Conservation (phyloP, 768 basidiomycete species). For the Russula compacta region DNA sequence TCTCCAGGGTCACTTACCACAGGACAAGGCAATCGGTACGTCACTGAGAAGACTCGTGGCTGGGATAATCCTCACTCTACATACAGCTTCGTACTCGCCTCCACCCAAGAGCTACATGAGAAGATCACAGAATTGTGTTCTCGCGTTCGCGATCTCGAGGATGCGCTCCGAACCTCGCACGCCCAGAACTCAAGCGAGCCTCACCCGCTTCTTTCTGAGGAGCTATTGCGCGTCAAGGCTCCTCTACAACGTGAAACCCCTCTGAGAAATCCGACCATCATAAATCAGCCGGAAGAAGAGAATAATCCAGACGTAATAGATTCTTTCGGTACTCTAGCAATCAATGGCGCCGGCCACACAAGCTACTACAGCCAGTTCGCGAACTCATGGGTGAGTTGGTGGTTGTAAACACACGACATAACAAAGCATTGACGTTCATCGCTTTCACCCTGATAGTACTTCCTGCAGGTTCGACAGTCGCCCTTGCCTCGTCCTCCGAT, state of each 20-base stretch:
- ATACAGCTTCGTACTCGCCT: conserved; percentile 67
- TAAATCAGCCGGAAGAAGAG: conserved; percentile 42
- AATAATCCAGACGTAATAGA: conserved; percentile 67
- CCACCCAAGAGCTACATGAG: conserved; percentile 73
- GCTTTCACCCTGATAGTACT: conserved; percentile 40
- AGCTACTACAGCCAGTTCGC: conserved; percentile 73
- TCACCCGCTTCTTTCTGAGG: conserved; percentile 63
- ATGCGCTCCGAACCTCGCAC: conserved; percentile 54
- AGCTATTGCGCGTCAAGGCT: conserved; percentile 65
- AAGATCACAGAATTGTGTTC: conserved; percentile 67
- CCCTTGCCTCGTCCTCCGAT: conserved; percentile 3
- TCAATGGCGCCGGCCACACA: conserved; percentile 60
- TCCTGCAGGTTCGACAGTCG: conserved; percentile 50
- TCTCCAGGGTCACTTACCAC: conserved; percentile 65
- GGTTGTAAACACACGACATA: background rate
- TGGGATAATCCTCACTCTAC: conserved; percentile 4
- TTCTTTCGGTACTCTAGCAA: conserved; percentile 72
- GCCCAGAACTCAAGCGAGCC: conserved; percentile 45
- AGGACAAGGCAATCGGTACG: conserved; percentile 71
- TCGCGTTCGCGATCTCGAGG: conserved; percentile 71
- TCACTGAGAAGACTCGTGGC: conserved; percentile 5
- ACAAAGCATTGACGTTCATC: conserved; percentile 14
- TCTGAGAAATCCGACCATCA: conserved; percentile 24
- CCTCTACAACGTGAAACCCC: conserved; percentile 57
- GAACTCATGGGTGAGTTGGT: conserved; percentile 57